Conservation (phyloP, 495 filamentous ascomycete species). For the Penicillium crystallinum region DNA sequence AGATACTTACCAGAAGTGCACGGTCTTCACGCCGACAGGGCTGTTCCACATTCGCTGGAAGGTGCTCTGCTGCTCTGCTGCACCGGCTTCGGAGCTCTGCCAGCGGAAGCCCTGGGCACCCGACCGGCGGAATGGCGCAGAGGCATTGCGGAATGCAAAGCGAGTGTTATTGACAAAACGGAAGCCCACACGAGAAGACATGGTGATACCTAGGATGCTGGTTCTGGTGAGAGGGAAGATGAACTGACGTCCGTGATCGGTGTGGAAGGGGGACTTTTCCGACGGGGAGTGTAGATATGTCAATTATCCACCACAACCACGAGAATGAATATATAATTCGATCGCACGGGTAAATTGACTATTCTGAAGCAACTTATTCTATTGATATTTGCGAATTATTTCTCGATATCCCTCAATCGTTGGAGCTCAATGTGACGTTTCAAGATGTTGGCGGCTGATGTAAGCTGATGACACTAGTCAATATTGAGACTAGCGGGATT, state of each 20-base stretch:
- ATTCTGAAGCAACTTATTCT: not conserved
- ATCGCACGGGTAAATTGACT: not conserved
- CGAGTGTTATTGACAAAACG: constrained; percentile 47
- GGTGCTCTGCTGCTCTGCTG: constrained; percentile 51
- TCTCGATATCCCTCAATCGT: not conserved
- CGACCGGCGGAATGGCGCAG: constrained; percentile 47
- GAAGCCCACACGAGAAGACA: constrained; percentile 46
- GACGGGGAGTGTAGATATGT: constrained; percentile 1
- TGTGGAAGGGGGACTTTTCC: constrained; percentile 21
- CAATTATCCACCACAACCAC: constrained; percentile 6
- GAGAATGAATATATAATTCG: not conserved
- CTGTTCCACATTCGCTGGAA: constrained; percentile 79
- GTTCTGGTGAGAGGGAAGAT: constrained; percentile 16
- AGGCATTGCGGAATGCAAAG: constrained; percentile 49
- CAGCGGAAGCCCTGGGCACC: constrained; percentile 56
- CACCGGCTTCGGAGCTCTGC: constrained; percentile 56
- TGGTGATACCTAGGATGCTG: constrained; percentile 26
- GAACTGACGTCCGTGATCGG: constrained; percentile 23
- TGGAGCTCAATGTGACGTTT: constrained; percentile 3
- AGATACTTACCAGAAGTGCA: constrained; percentile 83
- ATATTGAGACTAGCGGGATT: constrained; percentile 14
- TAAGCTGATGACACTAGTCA: constrained; percentile 23
- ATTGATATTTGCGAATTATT: not conserved
- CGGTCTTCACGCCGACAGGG: constrained; percentile 85
- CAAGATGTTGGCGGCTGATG: constrained; percentile 28